phyloP scores from a whole-genome alignment of 768 basidiomycete species.

The Hygrophorus pudorinus region DNA sequence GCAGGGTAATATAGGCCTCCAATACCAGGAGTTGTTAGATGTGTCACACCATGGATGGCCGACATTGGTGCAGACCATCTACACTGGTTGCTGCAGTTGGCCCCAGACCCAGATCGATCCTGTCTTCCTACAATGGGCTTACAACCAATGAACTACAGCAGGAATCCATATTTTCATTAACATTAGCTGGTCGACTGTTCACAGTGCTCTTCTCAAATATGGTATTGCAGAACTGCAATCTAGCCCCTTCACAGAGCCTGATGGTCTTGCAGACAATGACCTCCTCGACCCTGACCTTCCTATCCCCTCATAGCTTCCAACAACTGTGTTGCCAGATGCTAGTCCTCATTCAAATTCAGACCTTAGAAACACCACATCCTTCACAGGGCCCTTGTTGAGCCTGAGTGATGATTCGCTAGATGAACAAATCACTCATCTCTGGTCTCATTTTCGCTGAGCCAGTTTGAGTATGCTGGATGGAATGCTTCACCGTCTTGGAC shows the following conservation, averaged over 20 bases:
- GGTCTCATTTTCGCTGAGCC: no score
- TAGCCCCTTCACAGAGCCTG: slow-evolving; percentile 10
- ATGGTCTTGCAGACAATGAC: slow-evolving; percentile 6
- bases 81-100: slow-evolving; percentile 8
- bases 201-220: slow-evolving; percentile 1
- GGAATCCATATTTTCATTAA: slow-evolving; percentile 9
- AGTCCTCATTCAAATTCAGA: no score
- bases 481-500: slow-evolving; percentile 12
- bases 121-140: slow-evolving; percentile 13
- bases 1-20: slow-evolving; percentile 6
- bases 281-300: slow-evolving; percentile 3
- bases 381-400: no score
- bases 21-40: slow-evolving; percentile 8
- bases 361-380: no score
- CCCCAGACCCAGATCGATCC: slow-evolving; percentile 11
- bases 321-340: no score
- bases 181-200: slow-evolving; percentile 7
- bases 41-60: slow-evolving; percentile 9
- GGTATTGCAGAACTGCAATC: no score
- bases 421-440: no score
- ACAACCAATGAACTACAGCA: slow-evolving; percentile 8
- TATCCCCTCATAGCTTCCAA: no score
- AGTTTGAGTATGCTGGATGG: no score
- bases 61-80: slow-evolving; percentile 3
- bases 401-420: no score